A percentile compares a stretch with the other conserved stretches of the same genome.
Conservation (phyloP, 441 rosid species). For the Mallotus repandus region DNA sequence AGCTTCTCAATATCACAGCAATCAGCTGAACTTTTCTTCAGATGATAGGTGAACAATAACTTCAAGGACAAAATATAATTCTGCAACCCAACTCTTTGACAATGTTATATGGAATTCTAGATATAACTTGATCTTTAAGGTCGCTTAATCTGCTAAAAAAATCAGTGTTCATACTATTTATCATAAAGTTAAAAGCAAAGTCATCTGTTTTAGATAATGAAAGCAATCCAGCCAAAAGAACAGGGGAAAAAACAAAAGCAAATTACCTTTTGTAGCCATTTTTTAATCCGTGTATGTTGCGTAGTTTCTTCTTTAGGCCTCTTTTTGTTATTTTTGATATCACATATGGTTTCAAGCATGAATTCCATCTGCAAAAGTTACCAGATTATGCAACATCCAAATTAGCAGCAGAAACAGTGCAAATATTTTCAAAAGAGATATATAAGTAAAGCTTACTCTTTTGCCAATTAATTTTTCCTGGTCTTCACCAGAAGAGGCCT, state of each 20-base stretch:
- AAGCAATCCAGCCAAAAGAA: neutral
- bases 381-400: slow-evolving; percentile 10
- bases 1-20: neutral
- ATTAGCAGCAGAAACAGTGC: slow-evolving; percentile 14
- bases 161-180: neutral
- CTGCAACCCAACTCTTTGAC: neutral
- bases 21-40: neutral
- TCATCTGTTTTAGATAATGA: neutral
- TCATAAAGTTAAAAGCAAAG: neutral
- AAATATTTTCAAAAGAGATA: slow-evolving; percentile 1
- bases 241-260: neutral
- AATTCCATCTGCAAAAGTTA: slow-evolving; percentile 69
- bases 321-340: slow-evolving; percentile 86
- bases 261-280: slow-evolving; percentile 90
- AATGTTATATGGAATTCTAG: neutral
- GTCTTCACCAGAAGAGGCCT: slow-evolving; percentile 46
- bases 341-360: slow-evolving; percentile 87
- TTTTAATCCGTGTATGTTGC: slow-evolving; percentile 70
- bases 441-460: slow-evolving; percentile 46
- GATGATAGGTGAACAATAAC: neutral
- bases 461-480: slow-evolving; percentile 43
- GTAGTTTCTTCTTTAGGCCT: slow-evolving; percentile 66
- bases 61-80: neutral
- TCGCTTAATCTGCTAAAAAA: neutral
- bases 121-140: neutral